phyloP scores from a whole-genome alignment of 2,329 filamentous ascomycete genomes.

The Torrubiellomyces zombiae region DNA sequence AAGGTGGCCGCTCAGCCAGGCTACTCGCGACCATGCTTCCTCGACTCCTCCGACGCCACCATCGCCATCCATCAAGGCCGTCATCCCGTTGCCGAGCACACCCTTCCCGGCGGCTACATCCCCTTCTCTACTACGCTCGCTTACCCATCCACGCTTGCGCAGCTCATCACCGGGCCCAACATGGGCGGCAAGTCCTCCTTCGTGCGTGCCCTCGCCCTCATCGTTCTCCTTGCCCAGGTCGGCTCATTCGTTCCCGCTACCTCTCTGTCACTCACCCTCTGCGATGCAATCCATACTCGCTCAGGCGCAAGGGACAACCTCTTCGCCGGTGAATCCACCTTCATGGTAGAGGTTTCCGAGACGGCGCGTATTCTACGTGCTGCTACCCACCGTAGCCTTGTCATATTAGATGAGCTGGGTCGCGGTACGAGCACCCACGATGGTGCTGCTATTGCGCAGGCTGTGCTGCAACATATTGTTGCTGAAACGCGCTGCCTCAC shows the following conservation, averaged over 20 bases:
- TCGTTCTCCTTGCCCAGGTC: slow-evolving; percentile 86
- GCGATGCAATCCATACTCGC: slow-evolving; percentile 85
- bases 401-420: slow-evolving; percentile 89
- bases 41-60: slow-evolving; percentile 43
- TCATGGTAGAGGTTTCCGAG: slow-evolving; percentile 95
- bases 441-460: slow-evolving; percentile 86
- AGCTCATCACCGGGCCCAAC: slow-evolving; percentile 91
- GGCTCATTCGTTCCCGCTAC: slow-evolving; percentile 84
- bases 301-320: slow-evolving; percentile 96
- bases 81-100: slow-evolving; percentile 91
- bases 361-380: slow-evolving; percentile 81
- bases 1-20: slow-evolving; percentile 72
- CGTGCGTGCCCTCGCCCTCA: slow-evolving; percentile 79
- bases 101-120: slow-evolving; percentile 73
- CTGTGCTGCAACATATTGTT: slow-evolving; percentile 74
- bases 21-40: slow-evolving; percentile 62
- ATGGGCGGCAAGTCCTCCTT: slow-evolving; percentile 99
- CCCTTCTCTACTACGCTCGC: slow-evolving; percentile 69
- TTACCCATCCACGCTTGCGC: slow-evolving; percentile 48
- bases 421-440: slow-evolving; percentile 90
- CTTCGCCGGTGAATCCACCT: slow-evolving; percentile 84
- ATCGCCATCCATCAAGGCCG: slow-evolving; percentile 52
- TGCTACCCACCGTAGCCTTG: slow-evolving; percentile 67
- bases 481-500: slow-evolving; percentile 60
- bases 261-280: slow-evolving; percentile 56